Conservation (phyloP, 192 early-diverging fungal genomes). For the Chytriomyces sp. region DNA sequence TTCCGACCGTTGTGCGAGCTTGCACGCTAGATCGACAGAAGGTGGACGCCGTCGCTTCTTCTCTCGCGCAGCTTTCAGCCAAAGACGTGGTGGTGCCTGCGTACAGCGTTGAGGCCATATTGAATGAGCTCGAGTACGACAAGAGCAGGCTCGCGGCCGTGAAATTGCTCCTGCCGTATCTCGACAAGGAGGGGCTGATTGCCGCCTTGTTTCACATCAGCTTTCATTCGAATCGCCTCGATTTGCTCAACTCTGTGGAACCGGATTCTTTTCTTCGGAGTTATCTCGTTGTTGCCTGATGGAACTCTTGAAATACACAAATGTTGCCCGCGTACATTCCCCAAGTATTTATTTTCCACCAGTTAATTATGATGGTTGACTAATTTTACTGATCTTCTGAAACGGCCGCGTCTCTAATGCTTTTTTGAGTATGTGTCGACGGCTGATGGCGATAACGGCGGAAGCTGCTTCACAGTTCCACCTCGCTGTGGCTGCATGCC, state of each 20-base stretch:
- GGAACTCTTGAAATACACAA: not conserved
- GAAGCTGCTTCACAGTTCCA: no score
- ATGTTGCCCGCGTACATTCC: no score
- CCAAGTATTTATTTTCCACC: no score
- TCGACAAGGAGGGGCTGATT: constrained; percentile 21
- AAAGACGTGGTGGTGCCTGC: not conserved
- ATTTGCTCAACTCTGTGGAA: constrained; percentile 1
- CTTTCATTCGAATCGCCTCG: constrained; percentile 25
- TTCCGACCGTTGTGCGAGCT: constrained; percentile 11
- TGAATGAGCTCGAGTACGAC: constrained; percentile 22
- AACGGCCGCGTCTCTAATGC: no score
- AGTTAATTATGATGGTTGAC: no score
- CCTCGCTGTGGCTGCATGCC: no score
- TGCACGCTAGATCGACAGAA: constrained; percentile 31
- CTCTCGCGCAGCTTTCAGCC: not conserved
- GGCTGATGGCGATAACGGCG: no score
- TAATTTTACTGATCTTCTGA: no score
- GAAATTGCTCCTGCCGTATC: constrained; percentile 18
- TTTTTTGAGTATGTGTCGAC: no score
- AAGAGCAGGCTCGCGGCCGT: constrained; percentile 12
- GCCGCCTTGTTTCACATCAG: constrained; percentile 20
- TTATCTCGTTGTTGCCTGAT: constrained; percentile 10
- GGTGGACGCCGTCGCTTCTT: not conserved
- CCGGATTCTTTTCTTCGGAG: constrained; percentile 8
- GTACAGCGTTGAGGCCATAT: constrained; percentile 12